These are phyloP conservation scores for Tetraselmis chui DNA, from an alignment of 139 green algal genomes.

Conservation along the genomic window DNA sequence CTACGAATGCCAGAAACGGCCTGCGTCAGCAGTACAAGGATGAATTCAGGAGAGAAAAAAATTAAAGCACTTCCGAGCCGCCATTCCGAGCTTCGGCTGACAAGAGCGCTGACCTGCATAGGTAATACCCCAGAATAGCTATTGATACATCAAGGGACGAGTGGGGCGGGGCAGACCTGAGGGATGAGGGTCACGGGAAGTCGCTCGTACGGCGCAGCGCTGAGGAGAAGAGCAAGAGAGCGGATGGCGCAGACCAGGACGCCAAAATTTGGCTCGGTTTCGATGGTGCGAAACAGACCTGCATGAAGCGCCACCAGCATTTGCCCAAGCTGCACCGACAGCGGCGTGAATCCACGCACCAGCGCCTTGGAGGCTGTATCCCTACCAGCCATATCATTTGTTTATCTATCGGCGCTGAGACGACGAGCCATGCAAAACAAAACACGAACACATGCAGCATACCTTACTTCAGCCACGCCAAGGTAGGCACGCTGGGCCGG, in stretches of 20 bases:
- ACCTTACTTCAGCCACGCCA: slow-evolving; percentile 40
- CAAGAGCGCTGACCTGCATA: background rate
- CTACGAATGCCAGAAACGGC: background rate
- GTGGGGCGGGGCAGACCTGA: background rate
- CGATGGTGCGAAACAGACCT: slow-evolving; percentile 30
- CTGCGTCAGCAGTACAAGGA: background rate
- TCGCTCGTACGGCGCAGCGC: slow-evolving; percentile 45
- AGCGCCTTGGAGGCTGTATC: background rate
- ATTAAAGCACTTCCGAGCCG: background rate
- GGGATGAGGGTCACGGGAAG: slow-evolving; percentile 44
- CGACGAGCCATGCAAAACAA: too few species aligned
- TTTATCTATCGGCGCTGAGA: too few species aligned
- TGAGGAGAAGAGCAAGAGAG: slow-evolving; percentile 38
- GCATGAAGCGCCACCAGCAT: slow-evolving; percentile 30
- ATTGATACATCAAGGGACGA: background rate
- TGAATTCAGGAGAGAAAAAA: background rate
- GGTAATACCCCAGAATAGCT: background rate
- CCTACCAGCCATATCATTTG: too few species aligned
- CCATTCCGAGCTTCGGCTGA: background rate
- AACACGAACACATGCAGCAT: background rate
- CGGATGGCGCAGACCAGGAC: slow-evolving; percentile 41
- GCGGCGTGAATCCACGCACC: slow-evolving; percentile 50
- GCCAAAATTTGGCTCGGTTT: slow-evolving; percentile 7
- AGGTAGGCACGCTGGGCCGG: slow-evolving; percentile 46
- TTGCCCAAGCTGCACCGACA: slow-evolving; percentile 51